These are phyloP conservation scores for Gaeumannomyces sp. DNA, from an alignment of 2,329 filamentous ascomycete genomes.

Conservation along the genomic window DNA sequence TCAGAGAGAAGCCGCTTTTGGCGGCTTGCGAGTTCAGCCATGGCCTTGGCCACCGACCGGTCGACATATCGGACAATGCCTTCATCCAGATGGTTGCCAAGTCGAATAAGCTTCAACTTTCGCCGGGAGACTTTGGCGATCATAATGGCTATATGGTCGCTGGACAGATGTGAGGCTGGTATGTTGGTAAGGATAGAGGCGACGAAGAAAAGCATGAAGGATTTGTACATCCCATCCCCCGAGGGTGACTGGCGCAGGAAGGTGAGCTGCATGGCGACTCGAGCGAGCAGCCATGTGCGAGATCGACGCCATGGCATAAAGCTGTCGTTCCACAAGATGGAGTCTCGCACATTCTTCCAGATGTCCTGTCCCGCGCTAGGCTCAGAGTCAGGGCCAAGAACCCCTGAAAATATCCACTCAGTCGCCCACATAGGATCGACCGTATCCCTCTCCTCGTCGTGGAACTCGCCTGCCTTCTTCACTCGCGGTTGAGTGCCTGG, in stretches of 20 bases:
- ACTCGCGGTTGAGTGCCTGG: not conserved
- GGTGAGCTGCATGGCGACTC: constrained; percentile 1
- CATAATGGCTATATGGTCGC: not conserved
- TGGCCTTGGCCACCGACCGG: not conserved
- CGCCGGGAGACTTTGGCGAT: constrained; percentile 2
- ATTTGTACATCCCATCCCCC: not conserved
- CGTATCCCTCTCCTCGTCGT: not conserved
- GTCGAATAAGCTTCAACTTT: not conserved
- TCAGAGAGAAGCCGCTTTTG: not conserved
- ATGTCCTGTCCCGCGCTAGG: not conserved
- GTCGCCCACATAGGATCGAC: not conserved
- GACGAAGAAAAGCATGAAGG: constrained; percentile 5
- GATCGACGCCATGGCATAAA: constrained; percentile 3
- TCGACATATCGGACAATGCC: not conserved
- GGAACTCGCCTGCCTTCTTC: not conserved
- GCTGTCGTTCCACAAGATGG: not conserved
- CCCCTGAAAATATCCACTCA: not conserved
- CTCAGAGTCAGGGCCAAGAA: not conserved
- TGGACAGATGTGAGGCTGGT: not conserved
- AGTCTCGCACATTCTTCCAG: constrained; percentile 6
- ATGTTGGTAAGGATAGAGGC: not conserved
- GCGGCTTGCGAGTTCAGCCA: not conserved
- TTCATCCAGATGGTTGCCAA: not conserved
- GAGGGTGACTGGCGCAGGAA: not conserved
- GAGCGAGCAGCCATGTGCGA: not conserved